A percentile compares a stretch with the other conserved stretches of the same genome.
Conservation (phyloP, 352 stramenopile species). For the Phytopythium ostracodes region DNA sequence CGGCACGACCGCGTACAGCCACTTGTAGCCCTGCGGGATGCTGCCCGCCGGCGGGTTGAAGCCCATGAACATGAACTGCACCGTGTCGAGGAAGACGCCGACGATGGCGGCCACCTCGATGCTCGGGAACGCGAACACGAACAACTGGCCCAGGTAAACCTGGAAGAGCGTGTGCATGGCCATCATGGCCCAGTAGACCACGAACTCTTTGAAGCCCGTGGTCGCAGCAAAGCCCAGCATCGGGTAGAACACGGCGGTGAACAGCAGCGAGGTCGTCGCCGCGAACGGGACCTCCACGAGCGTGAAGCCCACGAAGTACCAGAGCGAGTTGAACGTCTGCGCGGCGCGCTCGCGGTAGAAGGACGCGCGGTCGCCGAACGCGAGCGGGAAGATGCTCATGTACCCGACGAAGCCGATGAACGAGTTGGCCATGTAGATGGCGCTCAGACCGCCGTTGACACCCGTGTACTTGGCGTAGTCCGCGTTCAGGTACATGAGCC, state of each 20-base stretch:
- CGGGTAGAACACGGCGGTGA: slow-evolving; percentile 29
- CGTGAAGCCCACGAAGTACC: slow-evolving; percentile 44
- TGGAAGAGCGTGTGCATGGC: slow-evolving; percentile 36
- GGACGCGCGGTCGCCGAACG: slow-evolving; percentile 64
- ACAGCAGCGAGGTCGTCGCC: slow-evolving; percentile 17
- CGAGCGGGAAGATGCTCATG: slow-evolving; percentile 60
- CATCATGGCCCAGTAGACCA: slow-evolving; percentile 40
- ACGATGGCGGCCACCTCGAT: slow-evolving; percentile 40
- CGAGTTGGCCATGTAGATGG: slow-evolving; percentile 48
- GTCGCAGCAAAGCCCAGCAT: slow-evolving; percentile 3
- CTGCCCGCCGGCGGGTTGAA: slow-evolving; percentile 35
- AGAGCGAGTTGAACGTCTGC: slow-evolving; percentile 72
- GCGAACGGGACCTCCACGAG: slow-evolving; percentile 53
- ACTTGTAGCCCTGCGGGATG: slow-evolving; percentile 45
- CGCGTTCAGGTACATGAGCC: slow-evolving; percentile 20
- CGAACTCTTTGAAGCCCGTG: slow-evolving; percentile 23
- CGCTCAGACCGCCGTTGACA: no score
- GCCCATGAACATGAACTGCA: slow-evolving; percentile 58
- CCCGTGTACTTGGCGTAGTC: no score
- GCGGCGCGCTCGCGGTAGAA: slow-evolving; percentile 87
- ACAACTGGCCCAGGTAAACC: slow-evolving; percentile 54
- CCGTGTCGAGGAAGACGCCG: slow-evolving; percentile 37
- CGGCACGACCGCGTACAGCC: slow-evolving; percentile 36
- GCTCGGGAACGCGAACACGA: slow-evolving; percentile 51
- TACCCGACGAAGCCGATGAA: slow-evolving; percentile 65